Evolutionary conservation across 2,329 filamentous ascomycete species (phyloP).

Genomic region (Coniochaeta prunicola): DNA sequence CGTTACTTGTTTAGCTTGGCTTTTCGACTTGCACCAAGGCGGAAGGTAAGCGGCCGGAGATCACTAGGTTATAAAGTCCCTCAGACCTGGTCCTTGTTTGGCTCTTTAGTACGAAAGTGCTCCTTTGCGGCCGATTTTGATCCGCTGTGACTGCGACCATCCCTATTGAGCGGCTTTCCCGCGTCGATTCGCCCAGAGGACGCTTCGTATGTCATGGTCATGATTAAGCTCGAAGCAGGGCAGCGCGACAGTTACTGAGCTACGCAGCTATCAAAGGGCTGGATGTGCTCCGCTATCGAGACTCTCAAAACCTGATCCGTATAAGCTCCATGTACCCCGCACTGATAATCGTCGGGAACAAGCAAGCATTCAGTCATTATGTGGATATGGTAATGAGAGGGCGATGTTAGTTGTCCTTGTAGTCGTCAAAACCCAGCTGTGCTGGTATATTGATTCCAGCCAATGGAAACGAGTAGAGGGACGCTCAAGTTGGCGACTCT

Average conservation of each 20-base stretch:
- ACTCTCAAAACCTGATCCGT: neutral
- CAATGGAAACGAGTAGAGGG: too few species aligned
- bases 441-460: too few species aligned
- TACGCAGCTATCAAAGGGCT: neutral
- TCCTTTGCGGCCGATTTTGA: neutral
- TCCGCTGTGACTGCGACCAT: neutral
- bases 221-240: too few species aligned
- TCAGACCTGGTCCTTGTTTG: neutral
- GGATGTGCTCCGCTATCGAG: neutral
- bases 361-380: neutral
- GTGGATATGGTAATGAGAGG: neutral
- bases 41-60: neutral
- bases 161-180: neutral
- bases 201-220: neutral
- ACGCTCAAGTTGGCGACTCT: too few species aligned
- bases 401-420: neutral
- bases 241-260: too few species aligned
- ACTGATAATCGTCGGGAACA: neutral
- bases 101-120: neutral
- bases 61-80: neutral
- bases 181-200: neutral
- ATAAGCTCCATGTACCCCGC: neutral
- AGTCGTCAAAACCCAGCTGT: too few species aligned
- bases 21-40: neutral
- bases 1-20: neutral